A percentile compares a stretch with the other conserved stretches of the same genome.
These are phyloP conservation scores for Colletotrichum cereale DNA, from an alignment of 2,329 filamentous ascomycete species.

Conservation along the genomic window DNA sequence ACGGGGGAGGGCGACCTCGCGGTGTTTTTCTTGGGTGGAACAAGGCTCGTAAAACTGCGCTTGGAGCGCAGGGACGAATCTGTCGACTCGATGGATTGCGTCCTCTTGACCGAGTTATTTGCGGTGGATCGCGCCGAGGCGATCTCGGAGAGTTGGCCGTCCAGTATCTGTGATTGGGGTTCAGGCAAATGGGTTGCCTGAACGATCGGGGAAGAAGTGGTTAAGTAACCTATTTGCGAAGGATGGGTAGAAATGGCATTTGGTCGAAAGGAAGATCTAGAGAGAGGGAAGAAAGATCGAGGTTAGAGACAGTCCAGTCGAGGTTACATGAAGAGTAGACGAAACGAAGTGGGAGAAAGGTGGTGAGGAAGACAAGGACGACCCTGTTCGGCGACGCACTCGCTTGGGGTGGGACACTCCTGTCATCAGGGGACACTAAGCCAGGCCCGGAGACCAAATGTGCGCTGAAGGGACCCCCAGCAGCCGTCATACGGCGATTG, in stretches of 20 bases:
- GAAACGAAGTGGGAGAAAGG: conserved; percentile 30
- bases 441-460: conserved; percentile 1
- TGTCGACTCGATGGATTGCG: conserved; percentile 49
- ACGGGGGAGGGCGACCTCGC: conserved; percentile 77
- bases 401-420: conserved; percentile 18
- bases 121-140: conserved; percentile 53
- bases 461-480: conserved; percentile 28
- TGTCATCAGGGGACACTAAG: conserved; percentile 15
- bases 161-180: conserved; percentile 56
- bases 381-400: conserved; percentile 17
- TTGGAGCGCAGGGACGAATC: conserved; percentile 46
- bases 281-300: conserved; percentile 20
- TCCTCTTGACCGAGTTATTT: conserved; percentile 48
- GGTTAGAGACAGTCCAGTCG: conserved; percentile 31
- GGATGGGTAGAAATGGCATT: conserved; percentile 67
- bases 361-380: conserved; percentile 35
- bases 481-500: conserved; percentile 37
- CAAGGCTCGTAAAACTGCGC: conserved; percentile 54
- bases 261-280: conserved; percentile 50
- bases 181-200: conserved; percentile 67
- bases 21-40: conserved; percentile 56
- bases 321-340: conserved; percentile 12
- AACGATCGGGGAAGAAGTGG: conserved; percentile 76
- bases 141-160: conserved; percentile 46
- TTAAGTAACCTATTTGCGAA: conserved; percentile 76